phyloP scores from a whole-genome alignment of 163 green algal species.

The Scenedesmus sp. region DNA sequence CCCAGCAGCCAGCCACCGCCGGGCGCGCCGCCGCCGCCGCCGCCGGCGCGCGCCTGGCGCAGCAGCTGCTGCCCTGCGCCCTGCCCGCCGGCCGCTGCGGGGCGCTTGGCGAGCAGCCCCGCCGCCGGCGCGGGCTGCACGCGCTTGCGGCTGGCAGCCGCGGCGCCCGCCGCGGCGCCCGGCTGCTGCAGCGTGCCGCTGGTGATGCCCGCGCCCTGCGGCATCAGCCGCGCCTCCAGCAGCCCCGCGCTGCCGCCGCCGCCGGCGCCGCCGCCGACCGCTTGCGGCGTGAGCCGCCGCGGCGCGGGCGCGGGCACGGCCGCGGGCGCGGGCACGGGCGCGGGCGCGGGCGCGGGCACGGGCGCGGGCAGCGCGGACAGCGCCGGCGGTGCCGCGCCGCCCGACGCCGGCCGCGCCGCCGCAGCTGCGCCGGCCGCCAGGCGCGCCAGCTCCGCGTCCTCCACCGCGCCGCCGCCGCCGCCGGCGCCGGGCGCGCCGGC shows the following conservation, averaged over 20 bases:
- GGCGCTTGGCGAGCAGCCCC: not conserved
- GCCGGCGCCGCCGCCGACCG: not conserved
- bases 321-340: not conserved
- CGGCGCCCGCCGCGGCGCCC: too few relatives aligned
- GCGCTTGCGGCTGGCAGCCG: conserved; percentile 9
- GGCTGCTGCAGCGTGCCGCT: conserved; percentile 11
- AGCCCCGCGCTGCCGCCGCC: not conserved
- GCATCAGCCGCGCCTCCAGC: conserved; percentile 24
- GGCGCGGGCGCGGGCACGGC: too few relatives aligned
- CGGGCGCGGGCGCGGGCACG: not conserved
- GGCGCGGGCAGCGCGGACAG: not conserved
- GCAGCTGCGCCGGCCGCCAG: not conserved
- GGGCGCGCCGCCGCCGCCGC: too few relatives aligned
- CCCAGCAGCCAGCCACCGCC: not conserved
- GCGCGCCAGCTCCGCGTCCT: not conserved
- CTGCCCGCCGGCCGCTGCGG: conserved; percentile 1
- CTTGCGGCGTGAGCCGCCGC: too few relatives aligned
- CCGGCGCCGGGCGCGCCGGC: not conserved
- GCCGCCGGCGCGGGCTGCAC: not conserved
- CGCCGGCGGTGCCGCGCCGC: not conserved
- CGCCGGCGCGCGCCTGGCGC: too few relatives aligned
- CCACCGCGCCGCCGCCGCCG: not conserved
- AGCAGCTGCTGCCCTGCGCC: not conserved
- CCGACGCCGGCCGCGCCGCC: not conserved
- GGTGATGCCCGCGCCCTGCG: not conserved